These are phyloP conservation scores for Lipomyces orientalis DNA, from an alignment of 805 yeast species.

Conservation along the genomic window DNA sequence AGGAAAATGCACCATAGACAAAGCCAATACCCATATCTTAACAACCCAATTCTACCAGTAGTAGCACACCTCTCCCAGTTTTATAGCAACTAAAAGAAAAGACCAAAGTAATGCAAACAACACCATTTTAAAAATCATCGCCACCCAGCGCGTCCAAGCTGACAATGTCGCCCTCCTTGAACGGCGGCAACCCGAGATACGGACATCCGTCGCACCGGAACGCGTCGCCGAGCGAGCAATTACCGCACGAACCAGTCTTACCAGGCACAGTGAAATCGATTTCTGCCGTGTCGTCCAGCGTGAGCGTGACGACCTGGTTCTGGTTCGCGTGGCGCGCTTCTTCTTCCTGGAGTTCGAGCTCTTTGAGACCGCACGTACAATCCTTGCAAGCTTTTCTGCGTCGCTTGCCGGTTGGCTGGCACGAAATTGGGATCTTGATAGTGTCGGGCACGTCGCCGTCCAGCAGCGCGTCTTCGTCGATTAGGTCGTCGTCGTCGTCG, in stretches of 20 bases:
- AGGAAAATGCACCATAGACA: not conserved
- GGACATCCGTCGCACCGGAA: conserved; percentile 99
- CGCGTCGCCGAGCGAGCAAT: conserved; percentile 97
- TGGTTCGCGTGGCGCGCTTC: conserved; percentile 49
- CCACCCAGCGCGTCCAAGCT: conserved; percentile 58
- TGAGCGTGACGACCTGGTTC: conserved; percentile 61
- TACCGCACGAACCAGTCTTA: conserved; percentile 89
- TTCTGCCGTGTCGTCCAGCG: conserved; percentile 77
- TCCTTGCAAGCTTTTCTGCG: conserved; percentile 96
- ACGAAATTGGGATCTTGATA: conserved; percentile 41
- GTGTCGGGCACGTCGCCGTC: conserved; percentile 49
- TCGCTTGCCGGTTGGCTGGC: conserved; percentile 38
- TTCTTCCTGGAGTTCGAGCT: conserved; percentile 64
- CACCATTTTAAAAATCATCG: conserved; percentile 22
- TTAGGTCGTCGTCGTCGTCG: conserved; percentile 56
- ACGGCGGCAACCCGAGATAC: conserved; percentile 94
- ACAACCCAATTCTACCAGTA: not conserved
- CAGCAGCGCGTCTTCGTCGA: conserved; percentile 64
- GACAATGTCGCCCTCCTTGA: conserved; percentile 94
- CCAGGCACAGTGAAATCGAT: conserved; percentile 97
- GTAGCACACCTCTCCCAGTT: not conserved
- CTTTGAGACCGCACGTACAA: conserved; percentile 96
- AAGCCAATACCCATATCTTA: not conserved
- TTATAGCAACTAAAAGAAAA: not conserved
- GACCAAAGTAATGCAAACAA: not conserved